phyloP scores from a whole-genome alignment of 805 yeast species.

The Ogataea polymorpha region DNA sequence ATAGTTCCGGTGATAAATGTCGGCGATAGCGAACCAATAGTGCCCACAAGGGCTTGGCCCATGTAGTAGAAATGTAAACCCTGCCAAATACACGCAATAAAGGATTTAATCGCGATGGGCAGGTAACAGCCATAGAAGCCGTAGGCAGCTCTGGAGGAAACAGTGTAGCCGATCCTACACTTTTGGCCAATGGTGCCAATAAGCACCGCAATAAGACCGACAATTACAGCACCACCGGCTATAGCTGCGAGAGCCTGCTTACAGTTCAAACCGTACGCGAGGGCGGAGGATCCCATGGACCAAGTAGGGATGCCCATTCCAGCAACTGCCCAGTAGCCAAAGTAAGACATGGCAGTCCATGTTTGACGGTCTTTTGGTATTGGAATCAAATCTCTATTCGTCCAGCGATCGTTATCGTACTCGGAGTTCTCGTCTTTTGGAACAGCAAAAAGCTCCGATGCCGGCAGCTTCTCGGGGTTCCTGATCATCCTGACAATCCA shows the following conservation, averaged over 20 bases:
- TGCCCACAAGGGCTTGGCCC: constrained; percentile 40
- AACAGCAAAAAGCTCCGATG: constrained; percentile 25
- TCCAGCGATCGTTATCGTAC: constrained; percentile 29
- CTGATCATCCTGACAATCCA: constrained; percentile 16
- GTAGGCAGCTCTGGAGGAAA: constrained; percentile 41
- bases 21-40: constrained; percentile 40
- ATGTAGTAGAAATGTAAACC: constrained; percentile 45
- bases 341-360: constrained; percentile 43
- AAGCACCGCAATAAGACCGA: constrained; percentile 41
- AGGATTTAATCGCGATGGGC: constrained; percentile 41
- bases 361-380: constrained; percentile 43
- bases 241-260: constrained; percentile 41
- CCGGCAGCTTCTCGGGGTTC: constrained; percentile 15
- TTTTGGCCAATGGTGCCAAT: constrained; percentile 52
- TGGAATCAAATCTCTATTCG: constrained; percentile 44
- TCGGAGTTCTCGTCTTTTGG: constrained; percentile 31
- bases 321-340: constrained; percentile 43
- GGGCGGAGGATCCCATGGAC: constrained; percentile 20
- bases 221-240: constrained; percentile 44
- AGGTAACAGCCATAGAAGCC: constrained; percentile 45
- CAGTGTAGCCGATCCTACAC: constrained; percentile 49
- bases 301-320: constrained; percentile 23
- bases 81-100: constrained; percentile 46
- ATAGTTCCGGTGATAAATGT: constrained; percentile 27
- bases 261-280: constrained; percentile 27